Evolutionary conservation across 768 basidiomycete genomes (phyloP), one percentile per base, ranked within the genome.

Genomic region (Lanmaoa rubissima): DNA sequence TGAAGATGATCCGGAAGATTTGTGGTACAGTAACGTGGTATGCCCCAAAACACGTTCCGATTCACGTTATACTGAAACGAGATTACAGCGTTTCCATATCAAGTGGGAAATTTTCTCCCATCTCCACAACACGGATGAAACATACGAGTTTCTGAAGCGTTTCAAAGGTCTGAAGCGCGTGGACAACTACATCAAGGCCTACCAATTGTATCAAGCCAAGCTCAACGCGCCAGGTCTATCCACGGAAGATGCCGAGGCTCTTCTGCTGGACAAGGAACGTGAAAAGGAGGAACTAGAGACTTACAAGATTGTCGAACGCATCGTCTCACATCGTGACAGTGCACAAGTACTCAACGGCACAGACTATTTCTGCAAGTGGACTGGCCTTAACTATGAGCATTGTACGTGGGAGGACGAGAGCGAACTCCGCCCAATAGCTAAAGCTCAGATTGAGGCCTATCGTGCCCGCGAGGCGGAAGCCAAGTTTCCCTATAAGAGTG

Each of bases 81-180:
- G 26, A 51, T 58, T 62, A 4, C 68, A 97, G 94, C 94, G 94
- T 50, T 99, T 90, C 79, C 94, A 98, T 71, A 94, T 99, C 79
- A 99, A 99, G 74, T 99, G 97, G 97, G 98, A 98, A 74, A 87
- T 86, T 64, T 98, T 94, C 73, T 97, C 94, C 11, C 96, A 98
- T 71, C 81, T 98, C 16, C 97, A 98, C 78, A 98, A 99, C 69
- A 99, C 97, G n/a, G 96, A 98, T 70, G 97, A 99, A 74, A 88
- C 88, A 16, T 97, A 98, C 77, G 88, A 94, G 68, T 98, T 96
- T 73, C 78, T 98, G 57, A 98, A 96, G 73, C 85, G 90, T 26
- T 98, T 90, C 82, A 91, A 87, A 69, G 97, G 97, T 28, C 80
- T 97, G 63, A 98, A 98, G 73, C 91, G 94, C 49, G 92, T 99